These are phyloP conservation scores for Boletus subparvulus DNA, from an alignment of 768 basidiomycete genomes.

Conservation along the genomic window DNA sequence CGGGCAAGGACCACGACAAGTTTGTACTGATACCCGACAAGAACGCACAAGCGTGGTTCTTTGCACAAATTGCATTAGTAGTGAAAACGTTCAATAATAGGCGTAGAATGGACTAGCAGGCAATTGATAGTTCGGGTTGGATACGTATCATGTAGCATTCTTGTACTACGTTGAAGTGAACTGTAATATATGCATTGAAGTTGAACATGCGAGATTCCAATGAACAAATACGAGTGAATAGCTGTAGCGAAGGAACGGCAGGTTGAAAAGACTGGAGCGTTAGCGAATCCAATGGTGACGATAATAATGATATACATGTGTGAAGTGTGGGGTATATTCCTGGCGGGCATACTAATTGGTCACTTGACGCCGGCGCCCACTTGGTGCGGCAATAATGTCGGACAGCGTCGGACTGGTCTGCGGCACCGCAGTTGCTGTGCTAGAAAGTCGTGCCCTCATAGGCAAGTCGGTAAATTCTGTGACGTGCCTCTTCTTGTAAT, in stretches of 20 bases:
- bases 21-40: slow-evolving; percentile 79
- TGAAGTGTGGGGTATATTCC: slow-evolving; percentile 30
- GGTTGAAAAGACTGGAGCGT: slow-evolving; percentile 15
- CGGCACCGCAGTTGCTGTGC: slow-evolving; percentile 50
- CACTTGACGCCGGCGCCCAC: slow-evolving; percentile 25
- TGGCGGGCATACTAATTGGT: slow-evolving; percentile 19
- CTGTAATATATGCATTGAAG: slow-evolving; percentile 29
- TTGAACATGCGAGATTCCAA: slow-evolving; percentile 18
- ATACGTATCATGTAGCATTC: slow-evolving; percentile 25
- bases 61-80: slow-evolving; percentile 69
- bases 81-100: slow-evolving; percentile 75
- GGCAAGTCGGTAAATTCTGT: slow-evolving; percentile 37
- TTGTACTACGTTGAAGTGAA: slow-evolving; percentile 23
- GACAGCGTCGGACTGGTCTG: slow-evolving; percentile 40
- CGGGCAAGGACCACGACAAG: slow-evolving; percentile 70
- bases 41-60: slow-evolving; percentile 76
- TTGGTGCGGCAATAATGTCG: slow-evolving; percentile 37
- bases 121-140: slow-evolving; percentile 13
- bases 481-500: slow-evolving; percentile 30
- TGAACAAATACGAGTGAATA: slow-evolving; percentile 29
- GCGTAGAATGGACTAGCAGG: slow-evolving; percentile 61
- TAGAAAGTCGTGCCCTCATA: slow-evolving; percentile 56
- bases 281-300: slow-evolving; percentile 18
- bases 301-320: slow-evolving; percentile 17
- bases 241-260: slow-evolving; percentile 17